Evolutionary conservation across 2,329 filamentous ascomycete genomes (phyloP).

Genomic region (Penicillium oxalicum): DNA sequence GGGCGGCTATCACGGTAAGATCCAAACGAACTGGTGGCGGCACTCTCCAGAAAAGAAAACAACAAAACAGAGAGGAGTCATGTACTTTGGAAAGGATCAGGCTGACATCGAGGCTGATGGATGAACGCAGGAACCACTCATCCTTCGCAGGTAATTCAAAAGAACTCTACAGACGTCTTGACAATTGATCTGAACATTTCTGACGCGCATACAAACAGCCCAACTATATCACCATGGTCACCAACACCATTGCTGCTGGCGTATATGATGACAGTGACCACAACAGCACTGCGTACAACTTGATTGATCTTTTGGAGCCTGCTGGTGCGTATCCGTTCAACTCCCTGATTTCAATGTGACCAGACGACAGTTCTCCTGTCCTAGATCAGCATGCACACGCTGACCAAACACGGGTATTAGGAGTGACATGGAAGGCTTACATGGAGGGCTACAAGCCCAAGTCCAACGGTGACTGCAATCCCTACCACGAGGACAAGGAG

Average conservation of each 20-base stretch:
- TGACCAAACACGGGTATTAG: neutral
- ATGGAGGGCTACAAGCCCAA: neutral
- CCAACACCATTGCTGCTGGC: conserved; percentile 6
- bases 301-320: neutral
- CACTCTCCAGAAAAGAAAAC: too few relatives aligned
- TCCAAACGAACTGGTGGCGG: too few relatives aligned
- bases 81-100: neutral
- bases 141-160: neutral
- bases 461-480: neutral
- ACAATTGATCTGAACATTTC: too few relatives aligned
- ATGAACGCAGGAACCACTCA: neutral
- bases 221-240: conserved; percentile 13
- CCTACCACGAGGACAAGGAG: neutral
- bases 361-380: too few relatives aligned
- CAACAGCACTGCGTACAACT: neutral
- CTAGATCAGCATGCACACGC: too few relatives aligned
- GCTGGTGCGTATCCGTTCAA: neutral
- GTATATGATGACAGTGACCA: neutral
- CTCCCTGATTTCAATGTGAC: too few relatives aligned
- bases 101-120: neutral
- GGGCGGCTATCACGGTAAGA: neutral
- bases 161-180: neutral
- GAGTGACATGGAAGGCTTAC: neutral
- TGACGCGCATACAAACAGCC: neutral
- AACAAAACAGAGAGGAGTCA: too few relatives aligned